Percentiles rank a stretch among this genome's conserved stretches.
phyloP scores from a whole-genome alignment of 345 rosid genomes.

The Dipteronia sinensis region DNA sequence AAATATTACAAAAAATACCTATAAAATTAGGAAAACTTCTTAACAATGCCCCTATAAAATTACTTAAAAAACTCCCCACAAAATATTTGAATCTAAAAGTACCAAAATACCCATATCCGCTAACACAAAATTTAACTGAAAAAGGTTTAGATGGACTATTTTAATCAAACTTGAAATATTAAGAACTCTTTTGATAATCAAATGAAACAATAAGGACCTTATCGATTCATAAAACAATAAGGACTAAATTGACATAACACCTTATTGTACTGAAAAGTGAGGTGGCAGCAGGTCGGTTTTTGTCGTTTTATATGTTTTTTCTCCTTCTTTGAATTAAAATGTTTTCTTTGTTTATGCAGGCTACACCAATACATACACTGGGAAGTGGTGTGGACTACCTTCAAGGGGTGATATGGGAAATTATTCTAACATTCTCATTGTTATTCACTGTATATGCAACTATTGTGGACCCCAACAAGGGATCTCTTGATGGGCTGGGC shows the following conservation, averaged over 20 bases:
- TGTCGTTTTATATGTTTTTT: not conserved
- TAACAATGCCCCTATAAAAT: too few relatives aligned
- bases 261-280: not conserved
- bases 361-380: constrained; percentile 61
- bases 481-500: constrained; percentile 71
- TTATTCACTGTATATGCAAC: constrained; percentile 88
- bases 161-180: too few relatives aligned
- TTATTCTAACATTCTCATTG: constrained; percentile 71
- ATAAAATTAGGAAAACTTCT: too few relatives aligned
- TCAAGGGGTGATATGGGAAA: constrained; percentile 82
- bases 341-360: constrained; percentile 26
- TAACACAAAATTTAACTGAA: too few relatives aligned
- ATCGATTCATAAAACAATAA: too few relatives aligned
- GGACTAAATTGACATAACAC: not conserved
- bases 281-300: not conserved
- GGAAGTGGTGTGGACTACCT: constrained; percentile 66
- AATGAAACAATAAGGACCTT: too few relatives aligned
- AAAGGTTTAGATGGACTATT: too few relatives aligned
- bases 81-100: too few relatives aligned
- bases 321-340: not conserved
- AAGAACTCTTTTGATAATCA: too few relatives aligned
- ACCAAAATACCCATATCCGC: too few relatives aligned
- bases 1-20: too few relatives aligned
- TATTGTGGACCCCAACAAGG: constrained; percentile 86
- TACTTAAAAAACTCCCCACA: too few relatives aligned